Percentiles rank a stretch among this genome's conserved stretches.
Conservation (phyloP, 768 basidiomycete genomes). For the Leccinum ochraceum region DNA sequence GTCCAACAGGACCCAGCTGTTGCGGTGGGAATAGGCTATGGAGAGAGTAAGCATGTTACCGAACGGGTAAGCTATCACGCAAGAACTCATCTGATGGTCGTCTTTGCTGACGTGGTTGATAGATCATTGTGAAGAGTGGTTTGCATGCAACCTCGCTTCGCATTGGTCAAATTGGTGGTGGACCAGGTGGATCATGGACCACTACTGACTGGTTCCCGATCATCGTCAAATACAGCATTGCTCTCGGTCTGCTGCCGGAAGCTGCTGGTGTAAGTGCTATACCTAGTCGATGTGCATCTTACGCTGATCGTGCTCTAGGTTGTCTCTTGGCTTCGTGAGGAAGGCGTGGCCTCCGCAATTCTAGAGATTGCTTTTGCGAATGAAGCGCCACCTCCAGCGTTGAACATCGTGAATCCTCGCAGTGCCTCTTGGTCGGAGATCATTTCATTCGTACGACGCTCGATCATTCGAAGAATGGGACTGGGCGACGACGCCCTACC, state of each 20-base stretch:
- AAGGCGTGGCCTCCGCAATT: constrained; percentile 38
- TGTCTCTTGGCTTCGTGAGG: constrained; percentile 45
- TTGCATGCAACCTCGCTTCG: constrained; percentile 40
- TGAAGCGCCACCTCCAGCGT: constrained; percentile 18
- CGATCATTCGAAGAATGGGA: constrained; percentile 2
- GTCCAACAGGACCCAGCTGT: constrained; percentile 31
- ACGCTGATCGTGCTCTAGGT: constrained; percentile 24
- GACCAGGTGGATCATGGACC: constrained; percentile 43
- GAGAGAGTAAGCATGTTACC: constrained; percentile 46
- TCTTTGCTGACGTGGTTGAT: neutral
- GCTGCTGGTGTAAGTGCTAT: constrained; percentile 30
- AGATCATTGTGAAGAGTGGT: constrained; percentile 42
- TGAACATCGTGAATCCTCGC: constrained; percentile 43
- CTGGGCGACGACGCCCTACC: constrained; percentile 18
- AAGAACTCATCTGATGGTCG: too few species aligned
- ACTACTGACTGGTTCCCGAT: constrained; percentile 50
- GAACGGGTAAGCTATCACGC: constrained; percentile 32
- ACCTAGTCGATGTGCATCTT: neutral
- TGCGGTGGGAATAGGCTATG: constrained; percentile 45
- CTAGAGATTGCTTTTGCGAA: constrained; percentile 29
- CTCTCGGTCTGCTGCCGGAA: constrained; percentile 30
- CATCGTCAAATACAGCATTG: constrained; percentile 38
- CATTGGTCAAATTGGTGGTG: constrained; percentile 50
- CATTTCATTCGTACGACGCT: constrained; percentile 16
- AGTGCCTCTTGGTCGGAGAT: constrained; percentile 34